Conservation (phyloP, 1,284 basidiomycete genomes). For the Cerioporus squamosus region DNA sequence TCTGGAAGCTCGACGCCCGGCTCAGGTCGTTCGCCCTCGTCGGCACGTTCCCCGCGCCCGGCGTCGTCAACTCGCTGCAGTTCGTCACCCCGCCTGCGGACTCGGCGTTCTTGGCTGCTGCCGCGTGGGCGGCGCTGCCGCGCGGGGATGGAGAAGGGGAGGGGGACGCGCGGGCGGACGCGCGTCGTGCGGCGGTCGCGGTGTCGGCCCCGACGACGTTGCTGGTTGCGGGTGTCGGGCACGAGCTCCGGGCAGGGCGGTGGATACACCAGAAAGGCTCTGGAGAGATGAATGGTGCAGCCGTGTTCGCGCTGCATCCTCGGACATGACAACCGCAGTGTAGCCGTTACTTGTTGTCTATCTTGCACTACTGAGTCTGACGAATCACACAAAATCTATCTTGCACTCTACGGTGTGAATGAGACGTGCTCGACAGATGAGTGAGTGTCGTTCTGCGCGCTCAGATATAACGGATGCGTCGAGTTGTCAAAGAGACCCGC, state of each 20-base stretch:
- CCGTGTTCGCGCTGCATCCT: slow-evolving; percentile 60
- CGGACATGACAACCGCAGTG: slow-evolving; percentile 42
- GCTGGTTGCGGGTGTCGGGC: slow-evolving; percentile 81
- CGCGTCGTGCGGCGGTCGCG: background rate
- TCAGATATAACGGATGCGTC: too few relatives aligned
- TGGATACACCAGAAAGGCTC: slow-evolving; percentile 82
- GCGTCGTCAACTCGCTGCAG: slow-evolving; percentile 92
- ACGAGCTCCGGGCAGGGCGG: slow-evolving; percentile 88
- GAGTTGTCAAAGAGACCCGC: too few relatives aligned
- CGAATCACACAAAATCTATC: too few relatives aligned
- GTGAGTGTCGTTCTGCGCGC: too few relatives aligned
- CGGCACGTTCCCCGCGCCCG: slow-evolving; percentile 66
- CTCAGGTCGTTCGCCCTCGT: slow-evolving; percentile 77
- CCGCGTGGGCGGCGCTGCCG: slow-evolving; percentile 44
- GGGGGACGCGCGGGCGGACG: too few relatives aligned
- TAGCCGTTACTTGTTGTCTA: too few relatives aligned
- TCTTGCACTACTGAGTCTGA: too few relatives aligned
- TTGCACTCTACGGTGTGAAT: too few relatives aligned
- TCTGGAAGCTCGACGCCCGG: slow-evolving; percentile 87
- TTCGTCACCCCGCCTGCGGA: slow-evolving; percentile 66
- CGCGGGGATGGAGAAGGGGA: slow-evolving; percentile 6
- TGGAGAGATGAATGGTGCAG: slow-evolving; percentile 73
- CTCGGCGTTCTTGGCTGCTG: slow-evolving; percentile 47
- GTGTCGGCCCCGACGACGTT: slow-evolving; percentile 48
- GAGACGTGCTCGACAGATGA: too few relatives aligned